Percentiles rank a stretch among this genome's conserved stretches.
Evolutionary conservation across 2,329 filamentous ascomycete species (phyloP).

Genomic region (Diaporthe nobilis): DNA sequence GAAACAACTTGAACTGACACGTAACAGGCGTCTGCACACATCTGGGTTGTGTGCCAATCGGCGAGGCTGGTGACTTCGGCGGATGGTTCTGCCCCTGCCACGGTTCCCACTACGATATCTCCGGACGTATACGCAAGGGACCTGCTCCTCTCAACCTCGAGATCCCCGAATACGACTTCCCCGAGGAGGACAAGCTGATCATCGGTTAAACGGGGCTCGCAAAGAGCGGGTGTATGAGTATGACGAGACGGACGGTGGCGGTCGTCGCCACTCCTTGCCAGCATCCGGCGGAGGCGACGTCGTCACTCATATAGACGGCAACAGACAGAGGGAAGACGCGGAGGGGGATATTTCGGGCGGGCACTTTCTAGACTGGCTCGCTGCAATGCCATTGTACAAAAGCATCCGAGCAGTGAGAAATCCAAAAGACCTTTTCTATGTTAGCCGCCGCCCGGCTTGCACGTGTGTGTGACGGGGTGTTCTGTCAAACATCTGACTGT

Average conservation of each 20-base stretch:
- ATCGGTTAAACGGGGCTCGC: conserved; percentile 82
- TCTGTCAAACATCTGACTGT: neutral
- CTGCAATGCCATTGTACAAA: conserved; percentile 46
- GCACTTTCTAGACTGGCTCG: conserved; percentile 44
- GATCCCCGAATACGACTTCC: conserved; percentile 93
- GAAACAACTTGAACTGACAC: conserved; percentile 4
- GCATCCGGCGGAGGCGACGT: conserved; percentile 8
- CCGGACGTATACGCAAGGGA: conserved; percentile 96
- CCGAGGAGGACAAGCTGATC: conserved; percentile 87
- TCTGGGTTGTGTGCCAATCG: conserved; percentile 98
- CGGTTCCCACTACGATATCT: conserved; percentile 99
- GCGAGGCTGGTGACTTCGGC: conserved; percentile 97
- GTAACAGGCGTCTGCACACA: conserved; percentile 94
- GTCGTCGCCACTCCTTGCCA: conserved; percentile 16
- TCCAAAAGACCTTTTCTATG: conserved; percentile 39
- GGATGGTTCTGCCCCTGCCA: conserved; percentile 99
- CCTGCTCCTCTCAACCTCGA: conserved; percentile 98
- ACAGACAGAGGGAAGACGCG: neutral
- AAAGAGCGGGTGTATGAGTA: conserved; percentile 39
- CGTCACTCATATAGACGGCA: conserved; percentile 40
- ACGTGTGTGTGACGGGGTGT: neutral
- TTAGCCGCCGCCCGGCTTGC: conserved; percentile 36
- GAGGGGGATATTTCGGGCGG: conserved; percentile 30
- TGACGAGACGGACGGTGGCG: conserved; percentile 10
- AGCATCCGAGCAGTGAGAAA: conserved; percentile 43